Conservation (phyloP, 192 early-diverging fungal species). For the Coemansia sp. region DNA sequence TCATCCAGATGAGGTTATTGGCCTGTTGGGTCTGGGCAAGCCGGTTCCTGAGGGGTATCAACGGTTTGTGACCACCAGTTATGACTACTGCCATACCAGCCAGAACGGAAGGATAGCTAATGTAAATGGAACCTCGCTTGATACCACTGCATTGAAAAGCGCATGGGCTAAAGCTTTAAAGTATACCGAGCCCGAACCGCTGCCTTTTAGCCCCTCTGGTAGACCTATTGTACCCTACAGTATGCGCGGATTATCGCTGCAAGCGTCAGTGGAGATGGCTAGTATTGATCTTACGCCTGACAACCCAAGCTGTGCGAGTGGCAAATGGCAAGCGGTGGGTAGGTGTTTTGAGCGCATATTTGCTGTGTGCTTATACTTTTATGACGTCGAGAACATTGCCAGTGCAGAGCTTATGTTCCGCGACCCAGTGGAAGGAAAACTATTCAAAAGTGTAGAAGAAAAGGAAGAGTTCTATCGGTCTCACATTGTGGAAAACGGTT, state of each 20-base stretch:
- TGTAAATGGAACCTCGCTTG: background rate
- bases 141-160: background rate
- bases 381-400: conserved; percentile 66
- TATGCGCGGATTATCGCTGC: conserved; percentile 41
- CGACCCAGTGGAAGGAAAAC: background rate
- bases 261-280: conserved; percentile 71
- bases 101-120: background rate
- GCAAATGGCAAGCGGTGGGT: conserved; percentile 70
- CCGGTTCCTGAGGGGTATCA: background rate
- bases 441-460: background rate
- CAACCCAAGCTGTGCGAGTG: conserved; percentile 55
- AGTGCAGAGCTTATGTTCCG: background rate
- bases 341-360: conserved; percentile 68
- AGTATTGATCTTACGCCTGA: conserved; percentile 67
- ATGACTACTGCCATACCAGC: background rate
- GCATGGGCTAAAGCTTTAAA: conserved; percentile 10
- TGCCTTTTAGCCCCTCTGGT: conserved; percentile 24
- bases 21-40: background rate
- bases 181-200: conserved; percentile 36
- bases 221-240: conserved; percentile 19
- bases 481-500: background rate
- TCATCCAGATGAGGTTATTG: background rate
- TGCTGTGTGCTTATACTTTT: conserved; percentile 73
- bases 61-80: background rate
- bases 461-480: background rate